Conservation (phyloP, 202 grass and related monocot species). For the Hordeum pubiflorum region DNA sequence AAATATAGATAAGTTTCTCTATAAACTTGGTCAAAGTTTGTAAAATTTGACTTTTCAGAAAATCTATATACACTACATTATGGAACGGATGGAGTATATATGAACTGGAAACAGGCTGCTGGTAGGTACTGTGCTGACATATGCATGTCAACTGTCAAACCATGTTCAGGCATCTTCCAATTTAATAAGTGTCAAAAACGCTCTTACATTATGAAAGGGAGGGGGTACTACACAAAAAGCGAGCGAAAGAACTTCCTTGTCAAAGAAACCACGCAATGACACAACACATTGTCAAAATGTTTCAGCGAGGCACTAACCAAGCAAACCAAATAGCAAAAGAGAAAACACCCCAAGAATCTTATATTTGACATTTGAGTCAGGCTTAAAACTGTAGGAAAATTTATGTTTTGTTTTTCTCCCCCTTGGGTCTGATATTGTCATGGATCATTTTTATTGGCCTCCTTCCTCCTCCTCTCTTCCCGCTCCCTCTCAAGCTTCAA, state of each 20-base stretch:
- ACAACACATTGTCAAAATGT: not conserved
- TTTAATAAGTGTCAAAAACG: too few species aligned
- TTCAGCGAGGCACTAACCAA: not conserved
- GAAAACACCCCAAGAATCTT: slow-evolving; percentile 50
- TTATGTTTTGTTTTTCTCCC: slow-evolving; percentile 63
- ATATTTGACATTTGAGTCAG: slow-evolving; percentile 48
- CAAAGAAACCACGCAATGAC: too few species aligned
- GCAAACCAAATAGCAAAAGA: not conserved
- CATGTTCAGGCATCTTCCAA: not conserved
- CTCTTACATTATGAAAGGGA: too few species aligned
- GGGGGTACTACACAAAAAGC: too few species aligned
- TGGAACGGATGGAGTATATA: not conserved
- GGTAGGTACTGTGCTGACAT: not conserved
- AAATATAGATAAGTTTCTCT: too few species aligned
- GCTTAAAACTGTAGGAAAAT: slow-evolving; percentile 62
- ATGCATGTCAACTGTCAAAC: not conserved
- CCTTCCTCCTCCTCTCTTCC: slow-evolving; percentile 63
- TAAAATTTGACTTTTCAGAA: too few species aligned
- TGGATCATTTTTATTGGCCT: slow-evolving; percentile 76
- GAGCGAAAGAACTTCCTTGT: too few species aligned
- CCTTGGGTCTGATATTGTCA: slow-evolving; percentile 61
- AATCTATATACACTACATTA: too few species aligned
- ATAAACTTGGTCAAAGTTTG: too few species aligned
- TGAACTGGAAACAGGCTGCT: not conserved
- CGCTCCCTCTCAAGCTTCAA: slow-evolving; percentile 71